Evolutionary conservation across 495 filamentous ascomycete species (phyloP).

Genomic region (Massariosphaeria phaeospora): DNA sequence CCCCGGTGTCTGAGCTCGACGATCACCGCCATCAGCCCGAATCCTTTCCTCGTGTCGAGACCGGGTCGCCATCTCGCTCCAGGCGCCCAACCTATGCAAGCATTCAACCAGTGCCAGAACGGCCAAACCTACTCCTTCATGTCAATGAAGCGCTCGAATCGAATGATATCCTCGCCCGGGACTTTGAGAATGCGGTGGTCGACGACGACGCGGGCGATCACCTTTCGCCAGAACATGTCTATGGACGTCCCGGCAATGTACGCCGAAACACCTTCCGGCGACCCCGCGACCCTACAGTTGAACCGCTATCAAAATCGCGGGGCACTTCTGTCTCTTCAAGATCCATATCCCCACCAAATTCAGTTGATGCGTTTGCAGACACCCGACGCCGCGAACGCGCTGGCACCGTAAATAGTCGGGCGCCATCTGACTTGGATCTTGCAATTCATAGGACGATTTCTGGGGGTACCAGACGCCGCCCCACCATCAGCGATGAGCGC

Average conservation of each 20-base stretch:
- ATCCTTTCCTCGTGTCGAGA: slow-evolving; percentile 59
- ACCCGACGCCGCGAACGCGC: slow-evolving; percentile 62
- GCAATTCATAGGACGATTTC: slow-evolving; percentile 69
- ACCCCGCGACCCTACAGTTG: slow-evolving; percentile 41
- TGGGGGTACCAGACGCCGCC: slow-evolving; percentile 56
- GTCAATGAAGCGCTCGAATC: slow-evolving; percentile 50
- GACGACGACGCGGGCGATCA: slow-evolving; percentile 64
- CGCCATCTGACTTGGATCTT: slow-evolving; percentile 52
- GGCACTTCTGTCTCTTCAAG: slow-evolving; percentile 58
- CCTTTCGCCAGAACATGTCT: slow-evolving; percentile 32
- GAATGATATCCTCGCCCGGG: slow-evolving; percentile 43
- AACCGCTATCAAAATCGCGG: slow-evolving; percentile 45
- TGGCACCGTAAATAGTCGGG: slow-evolving; percentile 59
- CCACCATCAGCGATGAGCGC: slow-evolving; percentile 59
- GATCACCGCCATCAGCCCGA: slow-evolving; percentile 81
- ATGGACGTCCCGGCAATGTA: slow-evolving; percentile 18
- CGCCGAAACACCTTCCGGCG: slow-evolving; percentile 38
- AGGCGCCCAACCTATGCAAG: slow-evolving; percentile 42
- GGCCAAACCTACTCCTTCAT: slow-evolving; percentile 46
- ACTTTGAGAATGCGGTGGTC: slow-evolving; percentile 77
- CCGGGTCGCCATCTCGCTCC: slow-evolving; percentile 38
- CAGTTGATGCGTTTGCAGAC: slow-evolving; percentile 94
- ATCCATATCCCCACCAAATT: slow-evolving; percentile 85
- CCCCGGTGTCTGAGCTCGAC: slow-evolving; percentile 83
- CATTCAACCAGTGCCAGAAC: slow-evolving; percentile 32